Conservation (phyloP, 176 grass and related monocot genomes). For the Oryza australiensis region DNA sequence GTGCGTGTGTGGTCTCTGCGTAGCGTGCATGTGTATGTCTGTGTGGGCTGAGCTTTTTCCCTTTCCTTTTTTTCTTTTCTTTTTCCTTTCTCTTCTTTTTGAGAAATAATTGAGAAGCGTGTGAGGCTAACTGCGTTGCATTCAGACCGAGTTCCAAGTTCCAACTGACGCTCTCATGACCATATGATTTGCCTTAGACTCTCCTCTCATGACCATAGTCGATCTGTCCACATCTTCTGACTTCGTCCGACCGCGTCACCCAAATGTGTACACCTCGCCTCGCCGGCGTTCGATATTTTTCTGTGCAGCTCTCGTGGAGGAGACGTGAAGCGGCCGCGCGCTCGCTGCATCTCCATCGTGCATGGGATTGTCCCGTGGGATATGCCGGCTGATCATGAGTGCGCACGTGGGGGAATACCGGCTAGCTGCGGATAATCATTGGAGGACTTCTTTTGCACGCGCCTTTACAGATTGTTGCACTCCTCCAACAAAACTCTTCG, state of each 20-base stretch:
- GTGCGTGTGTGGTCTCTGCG: neutral
- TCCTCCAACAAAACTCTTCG: slow-evolving; percentile 27
- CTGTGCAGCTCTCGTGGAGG: slow-evolving; percentile 3
- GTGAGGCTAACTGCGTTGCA: neutral
- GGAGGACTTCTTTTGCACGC: slow-evolving; percentile 15
- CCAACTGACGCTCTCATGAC: neutral
- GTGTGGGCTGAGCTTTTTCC: neutral
- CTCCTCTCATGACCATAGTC: neutral
- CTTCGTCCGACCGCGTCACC: neutral
- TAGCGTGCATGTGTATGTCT: neutral
- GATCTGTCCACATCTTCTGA: neutral
- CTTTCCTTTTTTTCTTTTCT: neutral
- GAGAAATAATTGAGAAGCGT: neutral
- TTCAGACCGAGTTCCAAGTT: neutral
- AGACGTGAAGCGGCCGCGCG: slow-evolving; percentile 14
- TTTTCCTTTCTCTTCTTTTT: neutral
- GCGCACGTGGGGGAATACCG: slow-evolving; percentile 44
- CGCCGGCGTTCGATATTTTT: neutral
- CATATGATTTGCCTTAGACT: neutral
- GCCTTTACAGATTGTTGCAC: slow-evolving; percentile 7
- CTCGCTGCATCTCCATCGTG: neutral
- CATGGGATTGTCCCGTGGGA: slow-evolving; percentile 6
- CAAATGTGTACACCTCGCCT: neutral
- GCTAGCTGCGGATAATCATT: slow-evolving; percentile 29
- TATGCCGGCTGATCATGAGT: neutral